A percentile compares a stretch with the other conserved stretches of the same genome.
Evolutionary conservation across 2,329 filamentous ascomycete species (phyloP).

Genomic region (Sporothrix phasma): DNA sequence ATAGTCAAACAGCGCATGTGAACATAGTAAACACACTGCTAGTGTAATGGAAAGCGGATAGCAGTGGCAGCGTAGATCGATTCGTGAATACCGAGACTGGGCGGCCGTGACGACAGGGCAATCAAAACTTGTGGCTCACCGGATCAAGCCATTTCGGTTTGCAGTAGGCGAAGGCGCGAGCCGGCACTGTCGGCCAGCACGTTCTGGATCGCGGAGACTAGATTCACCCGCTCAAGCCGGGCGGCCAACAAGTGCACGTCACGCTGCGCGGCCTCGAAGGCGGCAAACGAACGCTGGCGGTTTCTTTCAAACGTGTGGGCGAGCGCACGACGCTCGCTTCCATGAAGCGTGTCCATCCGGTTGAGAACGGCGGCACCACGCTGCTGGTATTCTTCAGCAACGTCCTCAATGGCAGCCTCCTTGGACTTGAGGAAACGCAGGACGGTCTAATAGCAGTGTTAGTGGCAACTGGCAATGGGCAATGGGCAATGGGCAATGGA

Average conservation of each 20-base stretch:
- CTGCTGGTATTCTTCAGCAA: conserved; percentile 16
- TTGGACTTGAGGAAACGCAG: conserved; percentile 19
- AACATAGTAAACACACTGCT: background rate
- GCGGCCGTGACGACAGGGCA: background rate
- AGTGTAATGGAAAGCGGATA: no score
- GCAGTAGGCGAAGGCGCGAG: conserved; percentile 2
- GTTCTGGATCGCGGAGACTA: conserved; percentile 8
- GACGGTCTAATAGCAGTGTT: conserved; percentile 12
- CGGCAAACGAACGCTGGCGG: background rate
- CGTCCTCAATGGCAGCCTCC: conserved; percentile 18
- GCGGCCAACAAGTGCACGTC: background rate
- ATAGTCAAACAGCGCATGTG: background rate
- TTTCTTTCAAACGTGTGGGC: background rate
- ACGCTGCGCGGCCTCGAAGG: background rate
- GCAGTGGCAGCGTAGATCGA: no score
- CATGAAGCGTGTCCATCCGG: conserved; percentile 9
- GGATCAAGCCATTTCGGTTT: background rate
- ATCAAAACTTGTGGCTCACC: background rate
- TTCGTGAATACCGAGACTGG: background rate
- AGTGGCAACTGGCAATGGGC: background rate
- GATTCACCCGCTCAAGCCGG: conserved; percentile 1
- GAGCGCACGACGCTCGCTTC: background rate
- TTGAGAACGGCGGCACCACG: conserved; percentile 10
- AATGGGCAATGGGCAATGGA: no score
- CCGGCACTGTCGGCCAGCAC: conserved; percentile 3